Base-by-base conservation (phyloP, 129 eudicot species). In the Calendula officinalis region DNA sequence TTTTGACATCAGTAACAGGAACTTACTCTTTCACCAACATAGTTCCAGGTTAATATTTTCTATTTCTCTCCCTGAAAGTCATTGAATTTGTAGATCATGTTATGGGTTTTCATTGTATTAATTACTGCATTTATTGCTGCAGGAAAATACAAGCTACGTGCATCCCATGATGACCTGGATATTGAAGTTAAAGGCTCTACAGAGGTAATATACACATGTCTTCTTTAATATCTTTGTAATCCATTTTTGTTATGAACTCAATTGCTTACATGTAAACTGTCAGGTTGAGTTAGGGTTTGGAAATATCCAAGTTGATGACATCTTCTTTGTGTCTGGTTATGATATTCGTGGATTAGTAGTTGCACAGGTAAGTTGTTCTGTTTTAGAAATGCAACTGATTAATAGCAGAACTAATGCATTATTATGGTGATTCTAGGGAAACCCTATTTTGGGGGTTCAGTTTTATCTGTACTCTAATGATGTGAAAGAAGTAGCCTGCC, bases 371-470 rank as follows among this genome's bases (percentile, higher is more conserved):
- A 55, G 33, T 60, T n/a, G 43, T 68, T 14, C 64, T 27, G 11
- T 57, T 41, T 37, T 14, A 38, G 30, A 35, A 57, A 57, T 57
- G 44, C 63, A 57, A 45, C 51, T 16, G 52, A 39, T 60, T 62
- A 48, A 51, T 14, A 56, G 39, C 56, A 32, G 57, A 59, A 75
- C 52, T 75, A 43, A 80, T 75, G 40, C 58, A 54, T 57, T 16
- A 43, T 52, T 67, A 46, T 47, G 16, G 51, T 42, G 57, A 37
- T 62, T 53, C 71, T 75, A 92, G 98, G 95, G 96, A 75, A 92
- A 88, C 70, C 98, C 98, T 22, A 88, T 92, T 67, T 64, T 92
- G 80, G 98, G 98, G 69, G 98, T 92, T 79, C 91, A 92, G 75
- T 75, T 92, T 75, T 92, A 92, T 62, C 82, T 92, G 62, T 83